These are phyloP conservation scores for Mycena belliarum DNA, from an alignment of 768 basidiomycete species.

Conservation along the genomic window DNA sequence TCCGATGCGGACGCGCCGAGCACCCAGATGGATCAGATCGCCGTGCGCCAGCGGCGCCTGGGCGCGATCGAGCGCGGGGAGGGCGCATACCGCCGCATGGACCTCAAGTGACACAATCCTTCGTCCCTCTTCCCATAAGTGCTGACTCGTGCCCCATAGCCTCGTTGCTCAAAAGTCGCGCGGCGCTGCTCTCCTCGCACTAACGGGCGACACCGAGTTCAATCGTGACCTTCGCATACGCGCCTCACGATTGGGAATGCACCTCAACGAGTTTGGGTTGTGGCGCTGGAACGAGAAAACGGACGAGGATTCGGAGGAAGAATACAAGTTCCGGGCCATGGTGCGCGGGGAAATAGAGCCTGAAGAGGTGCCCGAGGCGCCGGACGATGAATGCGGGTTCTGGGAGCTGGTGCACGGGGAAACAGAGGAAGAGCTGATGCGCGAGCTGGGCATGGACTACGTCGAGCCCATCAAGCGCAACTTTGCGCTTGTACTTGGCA, in stretches of 20 bases:
- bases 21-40: conserved; percentile 22
- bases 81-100: conserved; percentile 41
- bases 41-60: conserved; percentile 27
- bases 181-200: conserved; percentile 51
- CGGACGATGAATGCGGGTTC: conserved; percentile 31
- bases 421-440: conserved; percentile 48
- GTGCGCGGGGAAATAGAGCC: conserved; percentile 45
- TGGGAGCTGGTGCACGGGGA: conserved; percentile 49
- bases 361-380: conserved; percentile 41
- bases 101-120: conserved; percentile 34
- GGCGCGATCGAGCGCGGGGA: conserved; percentile 27
- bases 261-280: conserved; percentile 62
- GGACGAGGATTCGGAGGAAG: conserved; percentile 6
- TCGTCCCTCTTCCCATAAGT: not conserved
- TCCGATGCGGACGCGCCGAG: conserved; percentile 12
- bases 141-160: conserved; percentile 30
- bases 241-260: conserved; percentile 47
- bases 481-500: conserved; percentile 27
- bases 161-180: conserved; percentile 48
- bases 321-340: conserved; percentile 47
- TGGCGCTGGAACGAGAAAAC: conserved; percentile 52
- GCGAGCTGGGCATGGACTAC: conserved; percentile 44
- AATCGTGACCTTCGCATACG: conserved; percentile 38
- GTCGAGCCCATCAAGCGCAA: conserved; percentile 41
- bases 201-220: conserved; percentile 61